Evolutionary conservation across 768 basidiomycete genomes (phyloP).

Genomic region (Termitomyces sp.): DNA sequence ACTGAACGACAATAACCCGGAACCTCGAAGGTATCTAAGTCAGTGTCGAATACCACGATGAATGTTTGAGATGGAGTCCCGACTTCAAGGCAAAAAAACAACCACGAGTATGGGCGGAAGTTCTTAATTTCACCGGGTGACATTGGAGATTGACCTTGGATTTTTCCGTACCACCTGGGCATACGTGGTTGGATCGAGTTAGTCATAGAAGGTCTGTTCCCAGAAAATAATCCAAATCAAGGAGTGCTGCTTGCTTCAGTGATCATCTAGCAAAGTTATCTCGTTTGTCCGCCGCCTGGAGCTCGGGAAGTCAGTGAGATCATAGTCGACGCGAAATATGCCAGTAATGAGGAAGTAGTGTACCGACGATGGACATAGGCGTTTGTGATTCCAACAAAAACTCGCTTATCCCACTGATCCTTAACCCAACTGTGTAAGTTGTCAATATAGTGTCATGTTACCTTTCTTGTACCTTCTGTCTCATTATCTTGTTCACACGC

Average conservation of each 20-base stretch:
- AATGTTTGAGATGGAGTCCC: slow-evolving; percentile 53
- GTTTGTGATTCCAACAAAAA: too few species aligned
- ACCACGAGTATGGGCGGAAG: background rate
- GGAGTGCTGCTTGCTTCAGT: slow-evolving; percentile 36
- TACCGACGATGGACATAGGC: too few species aligned
- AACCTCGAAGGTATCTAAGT: slow-evolving; percentile 15
- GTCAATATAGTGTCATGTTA: background rate
- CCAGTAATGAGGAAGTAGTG: background rate
- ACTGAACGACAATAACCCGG: slow-evolving; percentile 8
- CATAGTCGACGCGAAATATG: background rate
- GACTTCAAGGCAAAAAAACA: slow-evolving; percentile 24
- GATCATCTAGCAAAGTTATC: slow-evolving; percentile 22
- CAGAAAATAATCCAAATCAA: slow-evolving; percentile 44
- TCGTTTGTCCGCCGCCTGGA: background rate
- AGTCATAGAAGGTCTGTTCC: slow-evolving; percentile 55
- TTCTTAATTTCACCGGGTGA: background rate
- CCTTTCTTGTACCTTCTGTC: too few species aligned
- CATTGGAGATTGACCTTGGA: slow-evolving; percentile 30
- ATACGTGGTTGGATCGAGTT: background rate
- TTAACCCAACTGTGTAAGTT: too few species aligned
- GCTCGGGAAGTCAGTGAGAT: slow-evolving; percentile 7
- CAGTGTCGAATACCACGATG: slow-evolving; percentile 24
- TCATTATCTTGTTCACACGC: too few species aligned
- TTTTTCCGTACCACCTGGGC: slow-evolving; percentile 49
- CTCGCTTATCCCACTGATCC: too few species aligned